Conservation (phyloP, 768 basidiomycete genomes). For the Leccinum olivaceopallidum region DNA sequence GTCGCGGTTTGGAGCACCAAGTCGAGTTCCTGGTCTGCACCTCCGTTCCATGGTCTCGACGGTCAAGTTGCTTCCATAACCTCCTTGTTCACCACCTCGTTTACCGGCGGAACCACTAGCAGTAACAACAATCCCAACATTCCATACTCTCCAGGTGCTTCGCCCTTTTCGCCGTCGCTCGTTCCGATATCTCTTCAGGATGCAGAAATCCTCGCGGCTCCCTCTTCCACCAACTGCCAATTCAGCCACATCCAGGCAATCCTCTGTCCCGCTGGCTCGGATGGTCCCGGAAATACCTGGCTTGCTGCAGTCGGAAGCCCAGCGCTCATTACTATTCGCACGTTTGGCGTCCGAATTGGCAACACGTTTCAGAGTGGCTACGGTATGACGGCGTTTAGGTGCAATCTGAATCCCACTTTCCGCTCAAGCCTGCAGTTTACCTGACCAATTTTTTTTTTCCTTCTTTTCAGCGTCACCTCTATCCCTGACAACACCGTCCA, state of each 20-base stretch:
- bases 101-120: slow-evolving; percentile 49
- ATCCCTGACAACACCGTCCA: slow-evolving; percentile 88
- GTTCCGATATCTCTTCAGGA: slow-evolving; percentile 75
- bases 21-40: slow-evolving; percentile 66
- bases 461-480: slow-evolving; percentile 63
- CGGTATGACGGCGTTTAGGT: slow-evolving; percentile 91
- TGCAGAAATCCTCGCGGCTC: slow-evolving; percentile 58
- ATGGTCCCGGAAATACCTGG: slow-evolving; percentile 84
- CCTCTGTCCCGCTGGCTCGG: slow-evolving; percentile 84
- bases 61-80: slow-evolving; percentile 75
- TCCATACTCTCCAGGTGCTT: slow-evolving; percentile 77
- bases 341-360: slow-evolving; percentile 87
- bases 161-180: slow-evolving; percentile 86
- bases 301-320: slow-evolving; percentile 69
- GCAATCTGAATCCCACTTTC: slow-evolving; percentile 4
- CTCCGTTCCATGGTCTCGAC: slow-evolving; percentile 80
- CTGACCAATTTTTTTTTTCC: slow-evolving; percentile 8
- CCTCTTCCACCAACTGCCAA: slow-evolving; percentile 57
- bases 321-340: slow-evolving; percentile 74
- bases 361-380: slow-evolving; percentile 84
- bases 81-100: slow-evolving; percentile 76
- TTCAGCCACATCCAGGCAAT: slow-evolving; percentile 68
- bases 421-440: neutral
- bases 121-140: slow-evolving; percentile 84
- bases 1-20: slow-evolving; percentile 73